These are phyloP conservation scores for Starmerella bombicola DNA, from an alignment of 805 yeast genomes.

Conservation along the genomic window DNA sequence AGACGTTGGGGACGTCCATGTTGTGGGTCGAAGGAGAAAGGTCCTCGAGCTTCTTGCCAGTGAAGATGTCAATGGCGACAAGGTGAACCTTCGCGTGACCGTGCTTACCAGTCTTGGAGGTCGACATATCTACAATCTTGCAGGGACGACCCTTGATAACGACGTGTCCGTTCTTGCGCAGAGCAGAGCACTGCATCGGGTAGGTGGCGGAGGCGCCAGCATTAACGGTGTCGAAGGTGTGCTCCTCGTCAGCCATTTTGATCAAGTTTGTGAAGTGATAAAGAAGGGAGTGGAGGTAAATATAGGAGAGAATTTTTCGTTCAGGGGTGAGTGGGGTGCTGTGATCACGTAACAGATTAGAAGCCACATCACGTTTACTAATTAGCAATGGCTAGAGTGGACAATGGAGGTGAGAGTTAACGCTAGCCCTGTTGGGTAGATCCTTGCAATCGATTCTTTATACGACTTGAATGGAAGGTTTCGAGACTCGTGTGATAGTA, in stretches of 20 bases:
- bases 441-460: too few species aligned
- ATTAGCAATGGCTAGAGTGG: too few species aligned
- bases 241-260: constrained; percentile 37
- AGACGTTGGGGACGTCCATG: constrained; percentile 98
- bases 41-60: constrained; percentile 98
- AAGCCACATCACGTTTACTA: too few species aligned
- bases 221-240: constrained; percentile 92
- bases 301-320: constrained; percentile 8
- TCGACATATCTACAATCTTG: constrained; percentile 99
- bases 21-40: constrained; percentile 99
- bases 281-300: constrained; percentile 3
- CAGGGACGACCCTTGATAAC: constrained; percentile 98
- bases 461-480: too few species aligned
- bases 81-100: constrained; percentile 99
- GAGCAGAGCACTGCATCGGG: constrained; percentile 99
- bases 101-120: constrained; percentile 99
- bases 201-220: constrained; percentile 97
- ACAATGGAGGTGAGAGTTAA: too few species aligned
- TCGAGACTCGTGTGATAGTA: too few species aligned
- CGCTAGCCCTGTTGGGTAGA: too few species aligned
- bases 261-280: constrained; percentile 1
- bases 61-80: constrained; percentile 98
- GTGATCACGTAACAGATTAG: constrained; percentile 4
- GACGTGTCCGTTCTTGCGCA: constrained; percentile 99
- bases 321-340: constrained; percentile 12